These are phyloP conservation scores for Coix lacrymajobi DNA, from an alignment of 176 grass and related monocot species.

Conservation along the genomic window DNA sequence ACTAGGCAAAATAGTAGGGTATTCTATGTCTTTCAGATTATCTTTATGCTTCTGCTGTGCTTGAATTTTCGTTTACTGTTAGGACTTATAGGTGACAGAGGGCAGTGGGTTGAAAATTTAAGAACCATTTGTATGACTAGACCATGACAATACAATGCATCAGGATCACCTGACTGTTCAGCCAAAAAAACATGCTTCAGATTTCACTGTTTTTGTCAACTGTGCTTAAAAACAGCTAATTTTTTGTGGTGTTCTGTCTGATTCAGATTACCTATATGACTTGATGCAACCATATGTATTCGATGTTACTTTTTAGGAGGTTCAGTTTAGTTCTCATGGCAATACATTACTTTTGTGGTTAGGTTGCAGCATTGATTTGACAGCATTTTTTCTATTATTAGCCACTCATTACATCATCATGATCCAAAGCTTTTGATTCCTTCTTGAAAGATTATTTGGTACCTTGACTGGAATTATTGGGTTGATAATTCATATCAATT, in stretches of 20 bases:
- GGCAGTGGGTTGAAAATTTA: neutral
- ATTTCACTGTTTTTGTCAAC: neutral
- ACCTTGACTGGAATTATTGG: neutral
- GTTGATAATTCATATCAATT: neutral
- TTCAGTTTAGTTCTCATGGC: neutral
- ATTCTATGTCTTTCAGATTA: neutral
- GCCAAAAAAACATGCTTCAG: neutral
- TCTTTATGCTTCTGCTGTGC: neutral
- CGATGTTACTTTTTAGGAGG: neutral
- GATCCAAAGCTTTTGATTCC: neutral
- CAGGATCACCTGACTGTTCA: neutral
- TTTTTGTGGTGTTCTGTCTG: neutral
- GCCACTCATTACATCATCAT: neutral
- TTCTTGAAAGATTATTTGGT: neutral
- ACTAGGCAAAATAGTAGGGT: neutral
- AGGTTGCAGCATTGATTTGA: neutral
- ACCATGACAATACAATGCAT: neutral
- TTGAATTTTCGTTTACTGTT: neutral
- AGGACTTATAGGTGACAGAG: neutral
- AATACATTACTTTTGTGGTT: neutral
- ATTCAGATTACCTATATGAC: neutral
- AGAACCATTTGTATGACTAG: neutral
- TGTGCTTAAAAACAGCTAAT: neutral
- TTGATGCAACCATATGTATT: neutral
- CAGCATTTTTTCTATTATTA: neutral